Evolutionary conservation across 306 rosid species (phyloP).

Genomic region (Geum urbanum): DNA sequence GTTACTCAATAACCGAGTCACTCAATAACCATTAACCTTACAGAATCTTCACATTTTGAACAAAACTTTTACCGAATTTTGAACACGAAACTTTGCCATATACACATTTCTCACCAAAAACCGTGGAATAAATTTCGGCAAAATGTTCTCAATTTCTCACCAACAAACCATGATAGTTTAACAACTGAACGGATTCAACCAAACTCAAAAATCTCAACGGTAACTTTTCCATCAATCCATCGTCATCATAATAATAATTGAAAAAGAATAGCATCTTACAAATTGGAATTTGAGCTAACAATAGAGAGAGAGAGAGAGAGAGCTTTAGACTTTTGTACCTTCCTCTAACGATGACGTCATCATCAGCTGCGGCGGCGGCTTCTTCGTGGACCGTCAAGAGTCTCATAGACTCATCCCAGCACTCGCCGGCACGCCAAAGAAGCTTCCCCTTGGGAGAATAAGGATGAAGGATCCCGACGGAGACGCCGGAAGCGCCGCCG

Average conservation of each 20-base stretch:
- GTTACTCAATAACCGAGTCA: no score
- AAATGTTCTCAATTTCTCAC: no score
- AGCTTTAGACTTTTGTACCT: constrained; percentile 44
- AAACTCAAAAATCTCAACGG: background rate
- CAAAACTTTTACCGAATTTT: no score
- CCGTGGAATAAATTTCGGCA: no score
- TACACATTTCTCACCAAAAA: no score
- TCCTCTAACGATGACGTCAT: constrained; percentile 39
- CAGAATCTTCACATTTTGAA: background rate
- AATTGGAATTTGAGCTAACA: background rate
- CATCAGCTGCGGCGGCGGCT: constrained; percentile 41
- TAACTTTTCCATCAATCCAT: no score
- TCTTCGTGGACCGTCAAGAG: constrained; percentile 71
- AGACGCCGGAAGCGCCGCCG: constrained; percentile 88
- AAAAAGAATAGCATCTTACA: background rate
- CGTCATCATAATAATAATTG: no score
- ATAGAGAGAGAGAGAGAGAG: background rate
- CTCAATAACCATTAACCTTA: background rate
- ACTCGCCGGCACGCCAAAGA: constrained; percentile 77
- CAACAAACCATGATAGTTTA: background rate
- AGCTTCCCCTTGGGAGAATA: constrained; percentile 88
- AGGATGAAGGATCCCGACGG: constrained; percentile 95
- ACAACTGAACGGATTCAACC: background rate
- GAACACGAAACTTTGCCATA: no score
- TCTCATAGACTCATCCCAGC: constrained; percentile 79